Evolutionary conservation across 179 eudicot genomes (phyloP), one percentile per base, ranked within the genome.

Genomic region (Sideroxylon spinosum): DNA sequence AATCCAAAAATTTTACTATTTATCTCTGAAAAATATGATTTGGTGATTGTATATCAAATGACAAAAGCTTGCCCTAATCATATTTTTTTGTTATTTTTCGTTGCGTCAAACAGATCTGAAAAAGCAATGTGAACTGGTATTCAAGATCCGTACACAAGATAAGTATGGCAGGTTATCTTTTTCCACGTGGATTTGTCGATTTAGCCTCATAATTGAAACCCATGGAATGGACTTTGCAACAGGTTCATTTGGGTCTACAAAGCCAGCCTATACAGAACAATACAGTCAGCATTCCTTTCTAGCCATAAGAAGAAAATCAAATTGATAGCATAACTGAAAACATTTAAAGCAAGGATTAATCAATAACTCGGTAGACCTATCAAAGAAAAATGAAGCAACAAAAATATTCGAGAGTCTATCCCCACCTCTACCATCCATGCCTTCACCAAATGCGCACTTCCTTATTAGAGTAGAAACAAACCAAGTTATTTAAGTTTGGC

Each of bases 321-420:
- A 29, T 56, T 13, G 9, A 52, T 12, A 9, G 72, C 55, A 57
- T 29, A 64, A 29, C 66, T 56, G 53, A 53, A 74, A 20, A 52
- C 37, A 52, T 62, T 19, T 4, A 64, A 69, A 62, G 11, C 26
- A 52, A 50, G 53, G 68, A 16, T n/a, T 7, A 26, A 75, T 19
- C 17, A 49, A 78, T 86, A 95, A 98, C 99, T 95, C 92, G 60
- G 93, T 97, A 78, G 99, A 98, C 88, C 98, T 86, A 75, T 95
- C 99, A 71, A 87, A 95, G 91, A 95, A 95, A 77, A 93, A 95
- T 3, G 99, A 95, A 63, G 99, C 99, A 77, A 95, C 97, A 83
- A 90, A 93, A 32, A 95, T 75, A 82, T 91, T 90, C 86, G 88
- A 90, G 78, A 89, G 98, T 49, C 99, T 98, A 78, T 89, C 94